These are phyloP conservation scores for Pyricularia pennisetigena DNA, from an alignment of 2,329 filamentous ascomycete species.

Conservation along the genomic window DNA sequence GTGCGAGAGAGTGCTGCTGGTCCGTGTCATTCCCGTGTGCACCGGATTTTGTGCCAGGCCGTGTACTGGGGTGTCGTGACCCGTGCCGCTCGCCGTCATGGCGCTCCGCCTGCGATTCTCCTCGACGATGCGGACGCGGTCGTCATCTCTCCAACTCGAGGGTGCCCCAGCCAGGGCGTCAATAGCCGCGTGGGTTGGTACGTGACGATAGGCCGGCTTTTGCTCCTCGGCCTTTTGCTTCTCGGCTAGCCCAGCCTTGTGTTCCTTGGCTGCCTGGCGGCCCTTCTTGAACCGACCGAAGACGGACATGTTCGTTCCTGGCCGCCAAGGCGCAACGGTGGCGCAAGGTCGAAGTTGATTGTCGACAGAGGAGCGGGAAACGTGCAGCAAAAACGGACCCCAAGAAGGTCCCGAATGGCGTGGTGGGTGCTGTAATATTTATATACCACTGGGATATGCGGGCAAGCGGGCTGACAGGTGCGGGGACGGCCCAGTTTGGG, in stretches of 20 bases:
- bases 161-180: constrained; percentile 48
- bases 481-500: neutral
- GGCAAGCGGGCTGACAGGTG: neutral
- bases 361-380: neutral
- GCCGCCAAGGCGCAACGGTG: neutral
- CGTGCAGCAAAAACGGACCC: neutral
- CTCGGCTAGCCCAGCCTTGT: constrained; percentile 36
- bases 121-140: constrained; percentile 37
- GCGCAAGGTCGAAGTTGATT: neutral
- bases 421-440: neutral
- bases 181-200: constrained; percentile 50
- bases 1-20: constrained; percentile 17
- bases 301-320: constrained; percentile 37
- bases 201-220: constrained; percentile 44
- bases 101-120: constrained; percentile 39
- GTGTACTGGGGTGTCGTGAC: constrained; percentile 10
- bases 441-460: neutral
- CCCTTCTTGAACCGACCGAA: constrained; percentile 42
- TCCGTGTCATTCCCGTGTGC: constrained; percentile 31
- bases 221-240: constrained; percentile 31
- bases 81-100: constrained; percentile 28
- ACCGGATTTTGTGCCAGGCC: constrained; percentile 15
- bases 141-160: constrained; percentile 36
- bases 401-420: neutral
- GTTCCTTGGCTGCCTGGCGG: constrained; percentile 45